Evolutionary conservation across 1,284 basidiomycete species (phyloP), one percentile per base, ranked within the genome.

Genomic region (Melampsora larici-populina): DNA sequence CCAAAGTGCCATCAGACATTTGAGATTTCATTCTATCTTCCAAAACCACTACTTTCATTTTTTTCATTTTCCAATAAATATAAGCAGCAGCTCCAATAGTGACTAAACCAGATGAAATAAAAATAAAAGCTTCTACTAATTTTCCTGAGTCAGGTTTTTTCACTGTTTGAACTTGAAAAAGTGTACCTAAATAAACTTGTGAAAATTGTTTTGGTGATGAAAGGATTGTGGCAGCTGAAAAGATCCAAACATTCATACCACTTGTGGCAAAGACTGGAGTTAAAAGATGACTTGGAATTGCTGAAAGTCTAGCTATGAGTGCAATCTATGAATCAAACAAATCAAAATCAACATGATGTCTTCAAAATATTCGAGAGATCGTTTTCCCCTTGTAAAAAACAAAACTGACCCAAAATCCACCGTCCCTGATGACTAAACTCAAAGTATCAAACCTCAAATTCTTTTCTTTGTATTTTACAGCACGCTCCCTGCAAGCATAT

Each of bases 161-260:
- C 5, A 9, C 3, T 36, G 3, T 36, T 29, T 40, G 18, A 9
- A 36, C 70, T n/a, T 24, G 26, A 46, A 81, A 81, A 36, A 80
- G 49, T 9, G 78, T 79, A 24, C 82, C 82, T 21, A 83, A 72
- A 71, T 81, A 83, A 18, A 83, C 82, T 6, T 81, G 63, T 0
- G 79, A 80, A 21, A 83, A 70, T 75, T 85, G 84, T 75, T 85
- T 85, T 0, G 85, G 85, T 21, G 85, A 74, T 5, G 84, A 81
- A 17, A 84, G 76, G n/a, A 85, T 78, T 21, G 82, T 78, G 0
- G 84, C 84, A n/a, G 83, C 66, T 21, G 82, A 73, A 77, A 84
- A 85, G 40, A 82, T 79, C 80, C 80, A 82, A 24, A 83, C 78
- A 63, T 80, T 72, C n/a, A 78, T 80, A 24, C 84, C 83, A 64